Base-by-base conservation (phyloP, 1,284 basidiomycete genomes). In the Cutaneotrichosporon sp. region DNA sequence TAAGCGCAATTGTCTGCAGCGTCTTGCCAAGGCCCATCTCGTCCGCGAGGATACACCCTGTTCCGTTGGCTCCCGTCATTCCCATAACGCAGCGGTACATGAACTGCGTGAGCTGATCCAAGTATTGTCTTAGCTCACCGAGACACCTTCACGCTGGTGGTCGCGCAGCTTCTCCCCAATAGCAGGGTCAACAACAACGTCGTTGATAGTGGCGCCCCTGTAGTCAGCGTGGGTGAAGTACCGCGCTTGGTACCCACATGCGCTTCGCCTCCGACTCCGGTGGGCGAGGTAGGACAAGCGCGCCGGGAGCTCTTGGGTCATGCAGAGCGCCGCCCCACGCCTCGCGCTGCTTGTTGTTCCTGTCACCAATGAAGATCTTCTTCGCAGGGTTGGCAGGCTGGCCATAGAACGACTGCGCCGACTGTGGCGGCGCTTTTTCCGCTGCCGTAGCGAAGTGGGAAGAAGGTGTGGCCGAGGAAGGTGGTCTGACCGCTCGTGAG, bases 71-170 rank as follows among this genome's bases (percentile, higher is more conserved):
- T 71, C 89, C 90, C 36, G 90, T 86, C 77, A 98, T 84, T 9
- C 95, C 95, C 92, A 97, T 97, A 22, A 96, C 90, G 70, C 90
- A 91, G 76, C 96, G 92, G 77, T 99, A 99, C 83, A 99, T 84
- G 78, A 99, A 99, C 76, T 88, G 65, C 8, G 53, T 72, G 62
- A 71, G 67, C 32, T 56, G 8, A 1, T 22, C 4, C 32, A 53
- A 7, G n/a, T 7, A n/a, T 10, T 34, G 21, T 9, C 30, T 55
- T 18, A 31, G 63, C 75, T 65, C 52, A 76, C 77, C 63, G 79
- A 77, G 42, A 81, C 73, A 85, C 95, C 95, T 83, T 97, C 92
- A 58, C 86, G 84, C 76, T 99, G 97, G 81, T 99, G 97, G 3
- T 90, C 88, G 53, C 96, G 85, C 78, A 99, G 85, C 61, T 86